Conservation (phyloP, 768 basidiomycete genomes). For the Auriscalpium vulgare region DNA sequence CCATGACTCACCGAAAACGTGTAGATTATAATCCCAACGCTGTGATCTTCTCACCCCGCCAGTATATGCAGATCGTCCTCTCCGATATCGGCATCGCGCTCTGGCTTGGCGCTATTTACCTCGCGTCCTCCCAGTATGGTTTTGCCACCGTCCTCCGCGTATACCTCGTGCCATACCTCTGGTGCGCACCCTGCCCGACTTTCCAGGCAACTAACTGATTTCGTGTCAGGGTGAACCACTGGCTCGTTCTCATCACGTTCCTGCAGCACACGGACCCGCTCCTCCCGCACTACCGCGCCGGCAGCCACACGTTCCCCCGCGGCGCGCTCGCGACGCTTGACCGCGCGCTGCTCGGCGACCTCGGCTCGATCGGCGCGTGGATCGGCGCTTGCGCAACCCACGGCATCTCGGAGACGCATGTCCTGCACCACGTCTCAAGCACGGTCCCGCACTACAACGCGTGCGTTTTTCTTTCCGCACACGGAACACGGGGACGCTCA, state of each 20-base stretch:
- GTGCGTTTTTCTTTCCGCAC: conserved; percentile 26
- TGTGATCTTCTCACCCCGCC: conserved; percentile 76
- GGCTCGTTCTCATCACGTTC: conserved; percentile 95
- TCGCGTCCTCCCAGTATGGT: conserved; percentile 52
- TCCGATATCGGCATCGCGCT: conserved; percentile 82
- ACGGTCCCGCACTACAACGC: conserved; percentile 96
- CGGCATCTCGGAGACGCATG: conserved; percentile 91
- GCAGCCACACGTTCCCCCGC: conserved; percentile 87
- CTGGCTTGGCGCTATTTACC: conserved; percentile 55
- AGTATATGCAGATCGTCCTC: conserved; percentile 64
- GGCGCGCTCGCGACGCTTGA: conserved; percentile 92
- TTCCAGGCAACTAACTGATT: conserved; percentile 25
- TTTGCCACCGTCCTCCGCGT: conserved; percentile 66
- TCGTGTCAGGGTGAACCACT: conserved; percentile 68
- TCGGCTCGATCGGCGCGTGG: conserved; percentile 74
- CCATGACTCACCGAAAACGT: not conserved
- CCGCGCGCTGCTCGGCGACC: conserved; percentile 70
- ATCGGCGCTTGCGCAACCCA: conserved; percentile 80
- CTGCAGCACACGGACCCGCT: conserved; percentile 96
- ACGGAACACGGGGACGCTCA: not conserved
- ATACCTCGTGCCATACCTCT: conserved; percentile 90
- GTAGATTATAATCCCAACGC: conserved; percentile 72
- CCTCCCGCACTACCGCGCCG: conserved; percentile 86
- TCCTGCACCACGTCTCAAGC: conserved; percentile 84
- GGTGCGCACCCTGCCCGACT: conserved; percentile 29